Percentiles rank a stretch among this genome's conserved stretches.
These are phyloP conservation scores for Trypanosoma platydactyli DNA, from an alignment of 208 protist species.

Conservation along the genomic window DNA sequence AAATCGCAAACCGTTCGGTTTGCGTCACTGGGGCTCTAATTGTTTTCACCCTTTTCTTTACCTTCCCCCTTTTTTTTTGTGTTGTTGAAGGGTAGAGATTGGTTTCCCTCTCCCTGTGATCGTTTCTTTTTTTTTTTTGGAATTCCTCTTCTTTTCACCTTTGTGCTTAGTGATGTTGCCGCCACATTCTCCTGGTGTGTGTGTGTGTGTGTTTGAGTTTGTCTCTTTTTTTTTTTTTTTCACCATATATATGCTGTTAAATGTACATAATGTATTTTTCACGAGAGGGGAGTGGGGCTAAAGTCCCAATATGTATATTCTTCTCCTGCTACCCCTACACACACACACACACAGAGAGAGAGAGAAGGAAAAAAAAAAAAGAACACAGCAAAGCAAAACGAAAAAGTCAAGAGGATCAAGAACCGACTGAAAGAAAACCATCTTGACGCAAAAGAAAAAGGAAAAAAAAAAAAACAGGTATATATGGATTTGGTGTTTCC, in stretches of 20 bases:
- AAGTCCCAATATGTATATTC: background rate
- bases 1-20: background rate
- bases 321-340: too few species aligned
- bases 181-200: background rate
- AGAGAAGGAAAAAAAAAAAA: background rate
- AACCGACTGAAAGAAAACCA: too few species aligned
- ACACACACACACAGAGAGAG: background rate
- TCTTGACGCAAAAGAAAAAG: background rate
- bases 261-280: background rate
- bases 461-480: background rate
- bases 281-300: background rate
- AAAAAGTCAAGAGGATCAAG: too few species aligned
- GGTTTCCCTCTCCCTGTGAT: too few species aligned
- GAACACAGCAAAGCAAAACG: slow-evolving; percentile 11
- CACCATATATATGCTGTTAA: background rate
- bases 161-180: background rate
- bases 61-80: slow-evolving; percentile 4
- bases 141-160: background rate
- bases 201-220: background rate
- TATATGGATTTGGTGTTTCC: too few species aligned
- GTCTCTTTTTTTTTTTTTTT: slow-evolving; percentile 8
- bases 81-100: background rate
- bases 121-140: too few species aligned
- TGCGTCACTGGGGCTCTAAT: background rate
- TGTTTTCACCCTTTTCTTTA: slow-evolving; percentile 5